Conservation (phyloP, 805 yeast genomes). For the Isabelozyma rhagii region DNA sequence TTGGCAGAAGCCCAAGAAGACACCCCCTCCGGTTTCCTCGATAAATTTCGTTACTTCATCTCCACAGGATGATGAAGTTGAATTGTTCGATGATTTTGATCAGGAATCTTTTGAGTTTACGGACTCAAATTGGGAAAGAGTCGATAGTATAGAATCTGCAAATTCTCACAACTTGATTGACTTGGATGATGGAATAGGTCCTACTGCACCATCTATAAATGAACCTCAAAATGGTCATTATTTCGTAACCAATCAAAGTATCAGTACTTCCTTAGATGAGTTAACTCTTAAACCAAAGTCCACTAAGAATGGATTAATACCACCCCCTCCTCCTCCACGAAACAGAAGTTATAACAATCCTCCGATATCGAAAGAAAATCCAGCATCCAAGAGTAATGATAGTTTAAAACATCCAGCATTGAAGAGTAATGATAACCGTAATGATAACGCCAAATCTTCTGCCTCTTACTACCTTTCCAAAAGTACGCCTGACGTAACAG, state of each 20-base stretch:
- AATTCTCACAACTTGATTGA: conserved; percentile 50
- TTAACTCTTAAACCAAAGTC: conserved; percentile 8
- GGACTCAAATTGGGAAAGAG: conserved; percentile 23
- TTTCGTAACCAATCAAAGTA: not conserved
- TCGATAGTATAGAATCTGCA: conserved; percentile 9
- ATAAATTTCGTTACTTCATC: not conserved
- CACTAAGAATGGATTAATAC: conserved; percentile 1
- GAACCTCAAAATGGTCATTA: conserved; percentile 1
- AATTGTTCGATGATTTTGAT: conserved; percentile 37
- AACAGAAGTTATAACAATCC: not conserved
- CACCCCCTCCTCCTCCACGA: conserved; percentile 9
- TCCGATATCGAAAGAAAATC: not conserved
- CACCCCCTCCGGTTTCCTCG: conserved; percentile 2
- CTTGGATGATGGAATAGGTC: conserved; percentile 44
- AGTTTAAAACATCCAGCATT: not conserved
- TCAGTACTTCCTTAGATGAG: conserved; percentile 19
- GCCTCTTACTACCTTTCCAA: conserved; percentile 11
- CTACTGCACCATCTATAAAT: not conserved
- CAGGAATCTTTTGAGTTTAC: conserved; percentile 26
- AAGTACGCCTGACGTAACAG: conserved; percentile 20
- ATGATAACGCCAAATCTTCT: not conserved
- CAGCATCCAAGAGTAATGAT: not conserved
- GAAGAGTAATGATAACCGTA: not conserved
- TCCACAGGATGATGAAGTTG: conserved; percentile 11
- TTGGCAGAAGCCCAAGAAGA: conserved; percentile 21